phyloP scores from a whole-genome alignment of 306 rosid species.

The Mucuna pruriens region DNA sequence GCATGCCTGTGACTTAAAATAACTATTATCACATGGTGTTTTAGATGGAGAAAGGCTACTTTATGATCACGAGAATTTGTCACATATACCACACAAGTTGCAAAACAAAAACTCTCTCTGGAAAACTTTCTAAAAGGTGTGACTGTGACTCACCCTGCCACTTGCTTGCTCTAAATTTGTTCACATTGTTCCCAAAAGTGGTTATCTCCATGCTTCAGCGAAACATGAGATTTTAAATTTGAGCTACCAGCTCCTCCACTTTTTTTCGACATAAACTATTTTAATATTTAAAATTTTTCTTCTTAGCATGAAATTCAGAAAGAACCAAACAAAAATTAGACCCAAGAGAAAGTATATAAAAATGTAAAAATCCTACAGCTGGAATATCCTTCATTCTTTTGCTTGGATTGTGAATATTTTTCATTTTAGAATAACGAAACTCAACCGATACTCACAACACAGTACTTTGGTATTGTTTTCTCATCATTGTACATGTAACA shows the following conservation, averaged over 20 bases:
- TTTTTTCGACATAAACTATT: background rate
- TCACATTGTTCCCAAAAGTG: background rate
- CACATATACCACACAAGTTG: background rate
- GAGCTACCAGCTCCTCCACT: background rate
- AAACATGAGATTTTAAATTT: background rate
- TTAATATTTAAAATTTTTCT: background rate
- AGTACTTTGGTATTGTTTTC: background rate
- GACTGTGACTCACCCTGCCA: background rate
- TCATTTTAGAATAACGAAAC: background rate
- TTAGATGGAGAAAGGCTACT: background rate
- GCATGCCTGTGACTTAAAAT: background rate
- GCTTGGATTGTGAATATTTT: background rate
- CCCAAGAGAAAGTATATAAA: background rate
- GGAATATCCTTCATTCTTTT: constrained; percentile 1
- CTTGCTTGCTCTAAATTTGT: constrained; percentile 7
- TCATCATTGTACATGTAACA: background rate
- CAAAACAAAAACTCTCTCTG: background rate
- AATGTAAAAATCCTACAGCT: background rate
- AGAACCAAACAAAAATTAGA: background rate
- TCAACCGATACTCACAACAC: background rate
- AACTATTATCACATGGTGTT: constrained; percentile 22
- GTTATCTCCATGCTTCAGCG: background rate
- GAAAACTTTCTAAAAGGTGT: background rate
- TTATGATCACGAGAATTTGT: constrained; percentile 32
- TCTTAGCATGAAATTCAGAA: background rate